Conservation (phyloP, 768 basidiomycete species). For the Glaciozyma martinii region DNA sequence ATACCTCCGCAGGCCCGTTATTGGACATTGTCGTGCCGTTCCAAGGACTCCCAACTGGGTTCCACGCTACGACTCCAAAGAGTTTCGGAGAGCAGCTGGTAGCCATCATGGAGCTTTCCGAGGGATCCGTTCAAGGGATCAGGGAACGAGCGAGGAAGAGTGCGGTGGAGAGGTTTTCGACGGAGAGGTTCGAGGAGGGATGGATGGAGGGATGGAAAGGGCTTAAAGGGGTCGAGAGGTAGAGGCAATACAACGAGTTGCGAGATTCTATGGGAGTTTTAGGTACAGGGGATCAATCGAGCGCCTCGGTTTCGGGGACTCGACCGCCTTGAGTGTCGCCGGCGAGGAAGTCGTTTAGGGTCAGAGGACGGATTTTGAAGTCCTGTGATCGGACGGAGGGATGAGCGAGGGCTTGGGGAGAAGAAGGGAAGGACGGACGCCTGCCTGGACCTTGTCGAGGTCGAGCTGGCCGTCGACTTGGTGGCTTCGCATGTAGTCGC, state of each 20-base stretch:
- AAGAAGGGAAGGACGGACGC: conserved; percentile 39
- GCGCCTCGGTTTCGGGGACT: background rate
- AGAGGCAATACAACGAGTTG: background rate
- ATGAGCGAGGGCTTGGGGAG: background rate
- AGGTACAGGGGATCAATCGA: background rate
- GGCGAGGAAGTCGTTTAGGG: conserved; percentile 58
- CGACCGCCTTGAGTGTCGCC: background rate
- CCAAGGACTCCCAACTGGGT: conserved; percentile 58
- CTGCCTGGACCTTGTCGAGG: conserved; percentile 24
- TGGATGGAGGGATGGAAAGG: conserved; percentile 41
- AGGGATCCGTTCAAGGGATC: conserved; percentile 53
- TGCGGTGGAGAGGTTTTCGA: conserved; percentile 62
- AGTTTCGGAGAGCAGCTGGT: conserved; percentile 62
- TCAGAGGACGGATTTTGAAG: conserved; percentile 65
- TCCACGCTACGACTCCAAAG: conserved; percentile 58
- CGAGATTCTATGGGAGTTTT: background rate
- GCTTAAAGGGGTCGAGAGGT: conserved; percentile 2
- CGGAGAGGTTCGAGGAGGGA: conserved; percentile 64
- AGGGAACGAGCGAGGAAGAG: conserved; percentile 59
- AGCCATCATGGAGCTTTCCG: conserved; percentile 52
- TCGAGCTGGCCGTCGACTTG: conserved; percentile 25
- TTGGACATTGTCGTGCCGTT: conserved; percentile 82
- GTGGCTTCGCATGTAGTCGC: conserved; percentile 59
- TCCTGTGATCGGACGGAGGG: conserved; percentile 48
- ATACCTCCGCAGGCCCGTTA: conserved; percentile 85